Evolutionary conservation across 1,284 basidiomycete genomes (phyloP).

Genomic region (Trichosporon coremiiforme): DNA sequence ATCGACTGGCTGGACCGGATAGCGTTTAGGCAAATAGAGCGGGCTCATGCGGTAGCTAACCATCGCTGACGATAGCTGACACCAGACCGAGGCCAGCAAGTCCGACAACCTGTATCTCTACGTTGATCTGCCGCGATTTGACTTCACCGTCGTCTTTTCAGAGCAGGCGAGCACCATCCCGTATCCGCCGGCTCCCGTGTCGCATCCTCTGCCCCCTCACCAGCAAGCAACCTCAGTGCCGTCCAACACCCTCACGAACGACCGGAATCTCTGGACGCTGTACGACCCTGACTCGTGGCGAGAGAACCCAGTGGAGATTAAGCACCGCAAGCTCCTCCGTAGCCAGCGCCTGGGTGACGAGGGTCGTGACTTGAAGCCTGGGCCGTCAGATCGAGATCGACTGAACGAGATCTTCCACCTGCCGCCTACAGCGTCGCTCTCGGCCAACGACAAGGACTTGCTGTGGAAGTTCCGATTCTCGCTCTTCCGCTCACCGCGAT

Average conservation of each 20-base stretch:
- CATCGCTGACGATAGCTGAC: not conserved
- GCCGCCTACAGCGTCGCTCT: constrained; percentile 84
- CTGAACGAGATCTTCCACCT: constrained; percentile 84
- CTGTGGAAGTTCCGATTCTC: constrained; percentile 99
- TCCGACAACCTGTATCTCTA: constrained; percentile 90
- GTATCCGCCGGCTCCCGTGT: constrained; percentile 51
- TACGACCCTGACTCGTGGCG: constrained; percentile 82
- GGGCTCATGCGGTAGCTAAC: constrained; percentile 75
- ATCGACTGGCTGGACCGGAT: constrained; percentile 95
- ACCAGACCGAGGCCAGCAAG: constrained; percentile 78
- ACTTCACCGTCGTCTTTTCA: constrained; percentile 95
- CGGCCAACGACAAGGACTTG: constrained; percentile 89
- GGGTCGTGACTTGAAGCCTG: constrained; percentile 93
- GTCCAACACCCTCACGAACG: constrained; percentile 60
- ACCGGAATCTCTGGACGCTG: constrained; percentile 80
- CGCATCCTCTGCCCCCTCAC: constrained; percentile 50
- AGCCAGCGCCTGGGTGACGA: constrained; percentile 93
- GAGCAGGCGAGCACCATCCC: constrained; percentile 63
- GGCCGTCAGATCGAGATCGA: constrained; percentile 90
- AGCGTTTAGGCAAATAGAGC: constrained; percentile 89
- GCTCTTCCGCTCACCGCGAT: constrained; percentile 70
- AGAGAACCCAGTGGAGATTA: constrained; percentile 96
- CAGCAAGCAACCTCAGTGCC: constrained; percentile 3
- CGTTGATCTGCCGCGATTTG: constrained; percentile 93
- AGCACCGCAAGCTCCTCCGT: constrained; percentile 89